A percentile compares a stretch with the other conserved stretches of the same genome.
phyloP scores from a whole-genome alignment of 805 yeast genomes.

The Candida arabinofermentans region DNA sequence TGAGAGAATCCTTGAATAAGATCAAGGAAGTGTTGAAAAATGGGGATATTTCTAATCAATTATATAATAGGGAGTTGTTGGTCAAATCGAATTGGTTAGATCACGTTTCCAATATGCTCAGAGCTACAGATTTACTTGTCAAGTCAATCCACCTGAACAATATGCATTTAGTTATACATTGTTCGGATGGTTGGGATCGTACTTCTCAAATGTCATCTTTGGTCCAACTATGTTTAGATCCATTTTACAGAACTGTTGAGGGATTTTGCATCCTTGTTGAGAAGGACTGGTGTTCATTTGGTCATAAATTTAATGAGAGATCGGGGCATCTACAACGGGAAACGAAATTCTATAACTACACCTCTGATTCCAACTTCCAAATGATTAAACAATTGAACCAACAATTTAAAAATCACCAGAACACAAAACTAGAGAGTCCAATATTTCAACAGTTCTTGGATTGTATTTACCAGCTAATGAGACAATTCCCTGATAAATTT shows the following conservation, averaged over 20 bases:
- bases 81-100: conserved; percentile 76
- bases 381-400: conserved; percentile 46
- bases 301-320: conserved; percentile 83
- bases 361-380: conserved; percentile 30
- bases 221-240: conserved; percentile 84
- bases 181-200: conserved; percentile 99
- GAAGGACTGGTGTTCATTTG: conserved; percentile 94
- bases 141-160: conserved; percentile 80
- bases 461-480: conserved; percentile 72
- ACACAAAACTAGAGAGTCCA: conserved; percentile 71
- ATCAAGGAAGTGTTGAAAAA: conserved; percentile 61
- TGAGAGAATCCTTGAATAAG: conserved; percentile 76
- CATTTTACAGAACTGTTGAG: conserved; percentile 79
- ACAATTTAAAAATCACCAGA: conserved; percentile 45
- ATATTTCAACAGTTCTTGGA: conserved; percentile 93
- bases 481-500: conserved; percentile 68
- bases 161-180: conserved; percentile 82
- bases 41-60: conserved; percentile 51
- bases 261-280: conserved; percentile 86
- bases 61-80: conserved; percentile 51
- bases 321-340: conserved; percentile 68
- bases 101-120: conserved; percentile 61
- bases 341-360: conserved; percentile 43
- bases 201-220: conserved; percentile 86
- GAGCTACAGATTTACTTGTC: conserved; percentile 71